Base-by-base conservation (phyloP, 2,329 filamentous ascomycete species). In the Exophiala bonariae region DNA sequence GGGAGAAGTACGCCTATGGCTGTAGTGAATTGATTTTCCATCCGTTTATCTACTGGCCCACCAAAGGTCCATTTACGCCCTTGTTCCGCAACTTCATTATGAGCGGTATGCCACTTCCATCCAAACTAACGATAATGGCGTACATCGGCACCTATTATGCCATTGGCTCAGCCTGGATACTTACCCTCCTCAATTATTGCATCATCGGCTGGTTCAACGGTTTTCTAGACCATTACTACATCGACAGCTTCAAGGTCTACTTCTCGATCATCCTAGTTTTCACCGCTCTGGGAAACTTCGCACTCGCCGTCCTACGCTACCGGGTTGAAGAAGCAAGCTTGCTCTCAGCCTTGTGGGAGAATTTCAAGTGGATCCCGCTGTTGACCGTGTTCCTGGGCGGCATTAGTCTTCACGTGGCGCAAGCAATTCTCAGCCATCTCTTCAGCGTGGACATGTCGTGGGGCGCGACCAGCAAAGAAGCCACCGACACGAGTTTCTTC, bases 1-100 rank as follows among this genome's bases (percentile, higher is more conserved):
- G 88, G 87, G 87, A 92, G 63, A 92, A 92, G 68, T 90, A 90
- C 63, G 88, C 87, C 3, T 91, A 89, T 60, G 87, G 87, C 30
- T 91, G 88, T 69, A 88, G 87, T 65, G 87, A 91, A 70, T 75
- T 92, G 47, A 76, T 92, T 47, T 92, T 93, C 73, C 79, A 92
- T 62, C 88, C 87, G 3, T 73, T 92, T 50, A 78, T 80, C 50
- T 82, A 81, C 58, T 92, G 88, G 88, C 66, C 82, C 35, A 82
- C 77, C 63, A 80, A 77, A 13, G 88, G 88, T 0, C 88, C 88
- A 20, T 87, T 92, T 64, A 92, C 88, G 3, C 83, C 84, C 17
- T 78, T 92, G 3, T 92, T 92, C 78, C 78, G 83, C 51, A 77
- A 71, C 46, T 92, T 93, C 71, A 66, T 91, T 44, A 78, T 76